These are phyloP conservation scores for Cornus suecica DNA, from an alignment of 148 eudicot genomes.

Conservation along the genomic window DNA sequence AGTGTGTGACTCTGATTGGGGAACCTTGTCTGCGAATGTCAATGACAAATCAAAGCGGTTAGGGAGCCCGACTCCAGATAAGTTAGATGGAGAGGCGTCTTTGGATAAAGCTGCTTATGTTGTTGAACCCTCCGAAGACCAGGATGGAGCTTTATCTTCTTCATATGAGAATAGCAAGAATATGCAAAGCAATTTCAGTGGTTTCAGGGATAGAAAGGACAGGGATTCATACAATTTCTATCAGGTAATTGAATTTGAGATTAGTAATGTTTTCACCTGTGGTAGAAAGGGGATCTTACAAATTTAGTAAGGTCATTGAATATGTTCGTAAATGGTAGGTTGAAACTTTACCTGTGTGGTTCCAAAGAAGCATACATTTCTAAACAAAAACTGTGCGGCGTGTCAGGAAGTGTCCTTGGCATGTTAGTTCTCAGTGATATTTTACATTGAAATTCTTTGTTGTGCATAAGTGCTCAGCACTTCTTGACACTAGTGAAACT, in stretches of 20 bases:
- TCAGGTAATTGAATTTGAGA: slow-evolving; percentile 53
- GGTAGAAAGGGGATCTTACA: not conserved
- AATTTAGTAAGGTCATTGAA: not conserved
- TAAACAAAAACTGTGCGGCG: not conserved
- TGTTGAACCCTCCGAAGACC: slow-evolving; percentile 41
- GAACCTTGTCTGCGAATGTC: slow-evolving; percentile 16
- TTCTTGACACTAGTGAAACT: no score
- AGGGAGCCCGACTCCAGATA: slow-evolving; percentile 23
- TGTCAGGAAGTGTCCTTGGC: no score
- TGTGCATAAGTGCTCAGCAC: no score
- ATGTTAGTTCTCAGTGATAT: no score
- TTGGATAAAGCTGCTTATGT: slow-evolving; percentile 42
- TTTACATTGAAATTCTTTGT: no score
- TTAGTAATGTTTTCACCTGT: not conserved
- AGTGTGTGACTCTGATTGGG: slow-evolving; percentile 16
- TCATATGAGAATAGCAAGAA: slow-evolving; percentile 44
- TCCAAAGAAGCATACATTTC: not conserved
- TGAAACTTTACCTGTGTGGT: not conserved
- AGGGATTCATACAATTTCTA: slow-evolving; percentile 72
- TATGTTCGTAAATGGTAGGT: not conserved
- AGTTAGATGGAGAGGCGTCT: slow-evolving; percentile 23
- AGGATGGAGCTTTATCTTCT: slow-evolving; percentile 38
- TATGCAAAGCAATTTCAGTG: slow-evolving; percentile 27
- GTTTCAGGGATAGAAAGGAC: slow-evolving; percentile 43
- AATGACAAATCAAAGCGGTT: slow-evolving; percentile 25